A percentile compares a stretch with the other conserved stretches of the same genome.
Conservation (phyloP, 768 basidiomycete genomes). For the Pilatotrama ljubarskyi region DNA sequence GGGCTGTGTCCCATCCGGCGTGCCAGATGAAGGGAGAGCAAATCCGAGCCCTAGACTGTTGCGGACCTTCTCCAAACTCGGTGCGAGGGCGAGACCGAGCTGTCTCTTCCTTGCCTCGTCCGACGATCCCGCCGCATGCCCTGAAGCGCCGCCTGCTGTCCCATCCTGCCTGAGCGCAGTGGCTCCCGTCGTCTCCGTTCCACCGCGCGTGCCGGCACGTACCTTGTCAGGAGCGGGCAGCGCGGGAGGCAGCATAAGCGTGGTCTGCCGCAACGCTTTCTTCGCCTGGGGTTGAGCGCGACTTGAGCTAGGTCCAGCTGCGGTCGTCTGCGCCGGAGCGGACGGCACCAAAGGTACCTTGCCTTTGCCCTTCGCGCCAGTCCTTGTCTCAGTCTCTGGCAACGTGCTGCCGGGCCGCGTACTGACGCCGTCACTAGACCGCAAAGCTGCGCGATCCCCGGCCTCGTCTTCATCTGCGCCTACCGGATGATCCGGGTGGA, state of each 20-base stretch:
- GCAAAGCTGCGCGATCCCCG: not conserved
- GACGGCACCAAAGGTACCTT: not conserved
- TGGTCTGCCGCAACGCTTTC: conserved; percentile 13
- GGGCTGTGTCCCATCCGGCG: not conserved
- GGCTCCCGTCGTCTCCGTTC: too few relatives aligned
- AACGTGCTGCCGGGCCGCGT: conserved; percentile 12
- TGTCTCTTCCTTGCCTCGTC: not conserved
- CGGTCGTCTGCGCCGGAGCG: not conserved
- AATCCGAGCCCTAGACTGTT: not conserved
- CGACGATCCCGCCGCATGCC: too few relatives aligned
- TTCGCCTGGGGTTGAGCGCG: not conserved
- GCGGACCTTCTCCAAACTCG: conserved; percentile 1
- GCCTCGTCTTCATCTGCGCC: conserved; percentile 29
- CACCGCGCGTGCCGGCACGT: not conserved
- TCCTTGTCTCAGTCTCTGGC: conserved; percentile 10
- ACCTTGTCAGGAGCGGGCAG: conserved; percentile 14
- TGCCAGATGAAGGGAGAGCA: not conserved
- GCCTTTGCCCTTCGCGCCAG: not conserved
- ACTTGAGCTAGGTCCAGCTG: not conserved
- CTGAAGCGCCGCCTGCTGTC: too few relatives aligned
- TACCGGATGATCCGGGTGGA: conserved; percentile 38
- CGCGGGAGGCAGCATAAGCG: conserved; percentile 26
- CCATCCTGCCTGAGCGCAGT: too few relatives aligned
- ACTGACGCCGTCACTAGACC: conserved; percentile 16
- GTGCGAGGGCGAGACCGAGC: conserved; percentile 3